Evolutionary conservation across 2,329 filamentous ascomycete species (phyloP).

Genomic region (Fusarium liriodendri): DNA sequence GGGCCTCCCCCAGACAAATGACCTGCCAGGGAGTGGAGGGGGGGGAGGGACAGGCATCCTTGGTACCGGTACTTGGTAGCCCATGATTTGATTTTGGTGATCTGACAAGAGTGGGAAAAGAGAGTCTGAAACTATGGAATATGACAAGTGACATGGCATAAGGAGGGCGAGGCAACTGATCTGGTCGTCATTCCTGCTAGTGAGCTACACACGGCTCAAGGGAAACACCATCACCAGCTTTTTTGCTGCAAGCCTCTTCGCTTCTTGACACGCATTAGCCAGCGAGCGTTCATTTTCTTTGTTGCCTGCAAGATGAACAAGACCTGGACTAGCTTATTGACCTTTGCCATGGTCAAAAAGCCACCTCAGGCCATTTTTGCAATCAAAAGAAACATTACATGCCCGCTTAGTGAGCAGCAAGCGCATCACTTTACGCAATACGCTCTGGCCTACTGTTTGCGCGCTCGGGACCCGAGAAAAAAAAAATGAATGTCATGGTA

Average conservation of each 20-base stretch:
- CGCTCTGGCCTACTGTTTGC: conserved; percentile 9
- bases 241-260: neutral
- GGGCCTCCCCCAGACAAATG: conserved; percentile 29
- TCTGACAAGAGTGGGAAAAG: neutral
- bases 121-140: neutral
- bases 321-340: neutral
- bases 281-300: neutral
- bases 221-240: neutral
- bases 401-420: conserved; percentile 11
- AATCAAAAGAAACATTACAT: neutral
- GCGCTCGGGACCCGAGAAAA: conserved; percentile 20
- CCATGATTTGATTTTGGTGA: conserved; percentile 10
- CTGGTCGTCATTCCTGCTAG: conserved; percentile 19
- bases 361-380: conserved; percentile 2
- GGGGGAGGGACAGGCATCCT: neutral
- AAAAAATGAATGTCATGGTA: neutral
- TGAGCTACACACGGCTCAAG: neutral
- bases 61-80: conserved; percentile 24
- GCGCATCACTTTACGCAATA: neutral
- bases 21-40: conserved; percentile 10
- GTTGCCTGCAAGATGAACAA: neutral
- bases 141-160: conserved; percentile 6
- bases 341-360: neutral
- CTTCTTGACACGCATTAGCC: neutral
- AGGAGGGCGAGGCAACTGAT: neutral